Evolutionary conservation across 2,329 filamentous ascomycete species (phyloP).

Genomic region (Mycogone perniciosa): DNA sequence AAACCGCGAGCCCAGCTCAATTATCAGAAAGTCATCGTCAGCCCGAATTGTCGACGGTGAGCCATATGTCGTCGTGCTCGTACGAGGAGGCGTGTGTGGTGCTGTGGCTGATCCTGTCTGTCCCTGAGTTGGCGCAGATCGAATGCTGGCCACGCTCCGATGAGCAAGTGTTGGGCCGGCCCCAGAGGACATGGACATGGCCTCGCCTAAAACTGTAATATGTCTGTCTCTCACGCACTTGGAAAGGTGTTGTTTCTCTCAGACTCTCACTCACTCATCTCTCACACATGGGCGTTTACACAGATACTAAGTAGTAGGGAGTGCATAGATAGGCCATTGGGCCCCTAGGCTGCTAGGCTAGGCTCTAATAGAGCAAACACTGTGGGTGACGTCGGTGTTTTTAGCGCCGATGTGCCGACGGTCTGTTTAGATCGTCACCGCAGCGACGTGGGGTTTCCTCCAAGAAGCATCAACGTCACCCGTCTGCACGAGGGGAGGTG

Average conservation of each 20-base stretch:
- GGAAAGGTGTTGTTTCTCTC: too few species aligned
- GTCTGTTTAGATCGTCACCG: constrained; percentile 17
- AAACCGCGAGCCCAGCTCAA: constrained; percentile 76
- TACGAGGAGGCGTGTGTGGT: constrained; percentile 56
- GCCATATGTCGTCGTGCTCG: constrained; percentile 49
- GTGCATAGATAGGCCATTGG: too few species aligned
- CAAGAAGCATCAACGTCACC: background rate
- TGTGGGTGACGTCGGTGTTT: constrained; percentile 4
- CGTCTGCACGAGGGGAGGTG: background rate
- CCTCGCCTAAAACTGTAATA: background rate
- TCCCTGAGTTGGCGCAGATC: constrained; percentile 33
- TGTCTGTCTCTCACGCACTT: too few species aligned
- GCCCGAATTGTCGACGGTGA: constrained; percentile 56
- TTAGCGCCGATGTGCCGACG: constrained; percentile 23
- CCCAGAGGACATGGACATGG: constrained; percentile 46
- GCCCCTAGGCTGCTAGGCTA: background rate
- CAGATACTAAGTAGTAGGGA: background rate
- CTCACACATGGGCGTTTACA: background rate
- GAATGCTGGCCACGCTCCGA: constrained; percentile 53
- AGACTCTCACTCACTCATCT: background rate
- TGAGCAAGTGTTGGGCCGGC: constrained; percentile 45
- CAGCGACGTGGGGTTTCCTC: constrained; percentile 23
- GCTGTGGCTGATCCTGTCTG: constrained; percentile 31
- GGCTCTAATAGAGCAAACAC: background rate
- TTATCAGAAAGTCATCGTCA: constrained; percentile 78